These are phyloP conservation scores for Alternaria conjuncta DNA, from an alignment of 2,329 filamentous ascomycete species.

Conservation along the genomic window DNA sequence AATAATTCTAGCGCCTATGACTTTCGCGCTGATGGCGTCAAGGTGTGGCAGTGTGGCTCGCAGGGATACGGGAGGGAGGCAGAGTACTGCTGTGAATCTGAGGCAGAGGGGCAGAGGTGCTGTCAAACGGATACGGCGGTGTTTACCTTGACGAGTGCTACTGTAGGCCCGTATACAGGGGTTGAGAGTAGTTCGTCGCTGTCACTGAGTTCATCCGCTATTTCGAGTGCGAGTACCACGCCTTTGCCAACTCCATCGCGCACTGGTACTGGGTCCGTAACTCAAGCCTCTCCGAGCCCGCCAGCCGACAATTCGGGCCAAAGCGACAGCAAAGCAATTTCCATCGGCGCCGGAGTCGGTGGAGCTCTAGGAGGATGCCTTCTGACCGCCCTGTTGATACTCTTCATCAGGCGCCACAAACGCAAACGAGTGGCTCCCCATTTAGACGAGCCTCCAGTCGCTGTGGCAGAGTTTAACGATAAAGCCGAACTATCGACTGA, in stretches of 20 bases:
- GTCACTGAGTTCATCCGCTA: not conserved
- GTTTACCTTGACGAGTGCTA: not conserved
- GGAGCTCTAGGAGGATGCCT: not conserved
- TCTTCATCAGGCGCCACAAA: not conserved
- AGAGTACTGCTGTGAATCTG: not conserved
- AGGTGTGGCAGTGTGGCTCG: not conserved
- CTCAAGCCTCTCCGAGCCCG: not conserved
- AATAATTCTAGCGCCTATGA: not conserved
- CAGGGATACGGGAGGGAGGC: not conserved
- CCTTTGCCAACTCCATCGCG: not conserved
- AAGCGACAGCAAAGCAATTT: not conserved
- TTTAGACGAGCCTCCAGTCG: not conserved
- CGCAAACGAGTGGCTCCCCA: not conserved
- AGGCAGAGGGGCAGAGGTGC: not conserved
- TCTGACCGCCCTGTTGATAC: not conserved
- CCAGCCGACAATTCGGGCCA: not conserved
- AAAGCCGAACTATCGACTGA: not conserved
- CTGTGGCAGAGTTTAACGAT: not conserved
- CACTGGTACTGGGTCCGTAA: not conserved
- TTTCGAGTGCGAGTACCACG: not conserved
- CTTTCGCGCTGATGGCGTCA: accelerated
- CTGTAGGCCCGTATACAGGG: not conserved
- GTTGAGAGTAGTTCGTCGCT: not conserved
- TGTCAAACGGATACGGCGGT: not conserved
- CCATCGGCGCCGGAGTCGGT: not conserved